phyloP scores from a whole-genome alignment of 768 basidiomycete species.

The Collybia sordida region DNA sequence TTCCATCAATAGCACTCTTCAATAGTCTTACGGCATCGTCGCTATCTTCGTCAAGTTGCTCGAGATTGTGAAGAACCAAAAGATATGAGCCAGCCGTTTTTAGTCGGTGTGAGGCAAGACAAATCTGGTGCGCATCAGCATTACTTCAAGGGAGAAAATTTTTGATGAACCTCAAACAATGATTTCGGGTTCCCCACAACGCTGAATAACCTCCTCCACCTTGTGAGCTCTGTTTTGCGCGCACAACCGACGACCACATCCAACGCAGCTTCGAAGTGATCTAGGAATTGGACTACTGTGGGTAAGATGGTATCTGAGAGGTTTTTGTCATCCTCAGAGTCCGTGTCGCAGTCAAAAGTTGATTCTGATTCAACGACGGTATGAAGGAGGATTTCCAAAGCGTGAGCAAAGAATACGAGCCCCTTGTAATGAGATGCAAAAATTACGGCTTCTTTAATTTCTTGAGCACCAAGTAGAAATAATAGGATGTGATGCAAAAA shows the following conservation, averaged over 20 bases:
- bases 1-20: slow-evolving; percentile 67
- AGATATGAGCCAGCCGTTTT: slow-evolving; percentile 93
- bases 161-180: slow-evolving; percentile 75
- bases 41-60: slow-evolving; percentile 80
- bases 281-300: slow-evolving; percentile 83
- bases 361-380: slow-evolving; percentile 88
- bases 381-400: slow-evolving; percentile 92
- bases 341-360: slow-evolving; percentile 28
- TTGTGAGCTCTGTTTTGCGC: slow-evolving; percentile 90
- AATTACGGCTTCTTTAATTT: slow-evolving; percentile 73
- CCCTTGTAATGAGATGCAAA: slow-evolving; percentile 87
- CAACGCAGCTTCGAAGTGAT: slow-evolving; percentile 87
- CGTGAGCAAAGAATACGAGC: slow-evolving; percentile 91
- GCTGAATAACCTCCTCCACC: slow-evolving; percentile 87
- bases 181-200: slow-evolving; percentile 88
- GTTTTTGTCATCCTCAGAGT: slow-evolving; percentile 24
- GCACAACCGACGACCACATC: slow-evolving; percentile 97
- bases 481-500: slow-evolving; percentile 91
- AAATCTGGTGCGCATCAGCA: slow-evolving; percentile 48
- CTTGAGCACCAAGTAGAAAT: slow-evolving; percentile 68
- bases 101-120: slow-evolving; percentile 67
- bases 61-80: slow-evolving; percentile 89
- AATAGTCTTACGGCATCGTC: slow-evolving; percentile 82
- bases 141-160: neutral
- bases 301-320: slow-evolving; percentile 50